Base-by-base conservation (phyloP, 495 filamentous ascomycete genomes). In the Saxophila tyrrhenica region DNA sequence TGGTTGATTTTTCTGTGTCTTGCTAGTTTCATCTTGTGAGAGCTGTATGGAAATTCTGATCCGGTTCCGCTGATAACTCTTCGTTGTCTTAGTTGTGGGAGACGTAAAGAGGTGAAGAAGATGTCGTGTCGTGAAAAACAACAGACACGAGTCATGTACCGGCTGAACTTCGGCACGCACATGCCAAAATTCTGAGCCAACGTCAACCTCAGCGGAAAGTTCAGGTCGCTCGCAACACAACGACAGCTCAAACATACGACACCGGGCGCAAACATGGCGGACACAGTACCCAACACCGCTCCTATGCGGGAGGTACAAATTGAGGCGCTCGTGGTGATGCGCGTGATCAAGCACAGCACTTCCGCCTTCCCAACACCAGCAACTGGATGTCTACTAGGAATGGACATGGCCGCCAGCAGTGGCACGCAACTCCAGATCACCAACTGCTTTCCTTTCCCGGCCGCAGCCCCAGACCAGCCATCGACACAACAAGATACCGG, bases 381-480 rank as follows among this genome's bases (percentile, higher is more conserved):
- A 51, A 97, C 88, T 50, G 90, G 90, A 51, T 87, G 85, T 46
- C 75, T 95, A 38, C 86, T 95, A 51, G 92, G 92, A 64, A 89
- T 98, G 87, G 92, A 96, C 65, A 79, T 81, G 3, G 16, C 49
- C 21, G 15, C 29, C 10, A 19, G 11, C 22, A 57, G 82, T 58
- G 82, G 83, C 60, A 77, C 77, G 47, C 54, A 61, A 50, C 82
- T 98, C 56, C 82, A 97, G 72, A 74, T 97, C 73, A 98, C 92
- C 43, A 96, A 96, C 73, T 77, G 81, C 58, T 98, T 97, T 70
- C 86, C 87, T 21, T 97, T 96, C 76, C 92, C 92, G 52, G 83
- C 89, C 11, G 73, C 76, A 23, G 56, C 25, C 35, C 52, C 57
- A 1, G 54, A 60, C 8, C 44, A 48, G 23, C 45, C 29, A 24